phyloP scores from a whole-genome alignment of 2,329 filamentous ascomycete genomes.

The Talaromyces pinophilus region DNA sequence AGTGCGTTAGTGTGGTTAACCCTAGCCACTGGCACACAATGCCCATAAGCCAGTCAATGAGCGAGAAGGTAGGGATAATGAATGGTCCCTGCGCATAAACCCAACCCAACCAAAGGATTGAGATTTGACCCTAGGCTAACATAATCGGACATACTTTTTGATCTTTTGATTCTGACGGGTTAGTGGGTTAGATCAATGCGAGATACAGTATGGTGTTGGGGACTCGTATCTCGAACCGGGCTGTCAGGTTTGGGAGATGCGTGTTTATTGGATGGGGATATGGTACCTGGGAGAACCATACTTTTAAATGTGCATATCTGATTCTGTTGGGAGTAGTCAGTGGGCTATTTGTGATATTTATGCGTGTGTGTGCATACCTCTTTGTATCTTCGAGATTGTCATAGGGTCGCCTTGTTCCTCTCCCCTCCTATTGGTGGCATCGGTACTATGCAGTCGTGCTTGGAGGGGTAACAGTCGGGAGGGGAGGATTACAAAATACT shows the following conservation, averaged over 20 bases:
- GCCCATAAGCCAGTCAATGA: neutral
- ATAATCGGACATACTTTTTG: neutral
- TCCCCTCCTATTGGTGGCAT: neutral
- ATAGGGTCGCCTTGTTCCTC: neutral
- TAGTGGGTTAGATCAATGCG: neutral
- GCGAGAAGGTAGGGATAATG: neutral
- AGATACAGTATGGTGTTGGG: neutral
- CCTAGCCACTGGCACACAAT: neutral
- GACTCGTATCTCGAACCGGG: neutral
- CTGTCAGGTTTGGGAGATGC: neutral
- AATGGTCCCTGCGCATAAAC: neutral
- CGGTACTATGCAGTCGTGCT: neutral
- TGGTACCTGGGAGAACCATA: neutral
- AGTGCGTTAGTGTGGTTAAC: neutral
- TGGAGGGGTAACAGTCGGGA: neutral
- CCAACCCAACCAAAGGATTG: neutral
- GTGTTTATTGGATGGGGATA: neutral
- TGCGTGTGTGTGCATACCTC: neutral
- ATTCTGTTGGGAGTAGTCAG: neutral
- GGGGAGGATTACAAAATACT: neutral
- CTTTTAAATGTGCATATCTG: neutral
- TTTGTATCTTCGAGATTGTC: neutral
- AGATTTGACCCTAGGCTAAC: neutral
- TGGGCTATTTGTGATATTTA: neutral
- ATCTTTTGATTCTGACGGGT: constrained; percentile 1